phyloP scores from a whole-genome alignment of 2,329 filamentous ascomycete genomes.

The Thermoascus crustaceus region DNA sequence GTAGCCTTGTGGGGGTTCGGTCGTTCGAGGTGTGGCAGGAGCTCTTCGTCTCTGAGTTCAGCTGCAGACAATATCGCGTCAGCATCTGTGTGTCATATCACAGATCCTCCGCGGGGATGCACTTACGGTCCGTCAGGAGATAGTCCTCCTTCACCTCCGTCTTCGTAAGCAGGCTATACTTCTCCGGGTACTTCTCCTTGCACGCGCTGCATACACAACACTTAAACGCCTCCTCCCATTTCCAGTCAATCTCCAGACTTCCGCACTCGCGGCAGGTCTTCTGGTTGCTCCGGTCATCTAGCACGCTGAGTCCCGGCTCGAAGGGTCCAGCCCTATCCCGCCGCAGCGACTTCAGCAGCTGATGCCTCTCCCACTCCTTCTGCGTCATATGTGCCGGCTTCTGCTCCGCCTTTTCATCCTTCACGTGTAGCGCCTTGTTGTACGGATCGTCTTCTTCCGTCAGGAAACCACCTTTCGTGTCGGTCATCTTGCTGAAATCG shows the following conservation, averaged over 20 bases:
- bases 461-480: conserved; percentile 93
- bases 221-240: conserved; percentile 80
- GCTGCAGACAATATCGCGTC: conserved; percentile 40
- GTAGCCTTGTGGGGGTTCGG: conserved; percentile 94
- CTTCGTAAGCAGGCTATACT: conserved; percentile 92
- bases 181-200: conserved; percentile 84
- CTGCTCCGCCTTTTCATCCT: conserved; percentile 45
- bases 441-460: conserved; percentile 85
- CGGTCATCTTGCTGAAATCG: conserved; percentile 95
- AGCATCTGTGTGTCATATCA: conserved; percentile 4
- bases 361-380: conserved; percentile 82
- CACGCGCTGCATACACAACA: conserved; percentile 70
- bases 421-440: conserved; percentile 64
- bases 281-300: conserved; percentile 54
- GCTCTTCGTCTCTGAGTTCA: conserved; percentile 78
- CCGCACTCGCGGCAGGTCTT: conserved; percentile 79
- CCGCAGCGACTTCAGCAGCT: conserved; percentile 63
- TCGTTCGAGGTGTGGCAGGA: conserved; percentile 77
- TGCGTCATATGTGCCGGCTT: conserved; percentile 83
- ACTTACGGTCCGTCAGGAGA: conserved; percentile 78
- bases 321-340: conserved; percentile 72
- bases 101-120: neutral
- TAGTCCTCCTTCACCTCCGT: conserved; percentile 96
- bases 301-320: conserved; percentile 76
- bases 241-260: conserved; percentile 82